A percentile compares a stretch with the other conserved stretches of the same genome.
These are phyloP conservation scores for Collybia nuda DNA, from an alignment of 768 basidiomycete genomes.

Conservation along the genomic window DNA sequence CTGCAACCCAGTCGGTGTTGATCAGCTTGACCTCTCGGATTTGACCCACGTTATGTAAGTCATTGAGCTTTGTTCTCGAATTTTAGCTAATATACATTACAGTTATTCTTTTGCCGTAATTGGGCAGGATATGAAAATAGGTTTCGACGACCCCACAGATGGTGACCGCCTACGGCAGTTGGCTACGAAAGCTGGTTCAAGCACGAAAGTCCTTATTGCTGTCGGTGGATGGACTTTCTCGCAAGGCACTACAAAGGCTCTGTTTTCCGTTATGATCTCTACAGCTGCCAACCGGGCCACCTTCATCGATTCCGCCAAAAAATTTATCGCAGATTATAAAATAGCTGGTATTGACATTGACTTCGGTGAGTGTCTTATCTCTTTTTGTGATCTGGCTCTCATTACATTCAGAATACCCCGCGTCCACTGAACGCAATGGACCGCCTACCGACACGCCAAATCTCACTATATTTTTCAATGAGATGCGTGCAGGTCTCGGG, in stretches of 20 bases:
- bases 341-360: too few relatives aligned
- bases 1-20: neutral
- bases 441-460: neutral
- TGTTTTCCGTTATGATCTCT: conserved; percentile 1
- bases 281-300: neutral
- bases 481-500: neutral
- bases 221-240: conserved; percentile 3
- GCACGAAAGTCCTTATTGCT: neutral
- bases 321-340: too few relatives aligned
- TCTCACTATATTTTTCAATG: neutral
- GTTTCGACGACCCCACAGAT: too few relatives aligned
- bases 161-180: neutral
- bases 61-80: too few relatives aligned
- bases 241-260: neutral
- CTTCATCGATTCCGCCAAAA: neutral
- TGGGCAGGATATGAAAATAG: too few relatives aligned
- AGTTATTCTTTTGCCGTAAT: too few relatives aligned
- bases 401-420: neutral
- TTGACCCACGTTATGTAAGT: conserved; percentile 1
- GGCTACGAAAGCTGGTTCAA: neutral
- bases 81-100: too few relatives aligned
- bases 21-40: neutral
- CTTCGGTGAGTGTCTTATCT: too few relatives aligned
- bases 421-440: neutral
- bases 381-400: too few relatives aligned